Base-by-base conservation (phyloP, 495 filamentous ascomycete genomes). In the Hypoxylon fragiforme region DNA sequence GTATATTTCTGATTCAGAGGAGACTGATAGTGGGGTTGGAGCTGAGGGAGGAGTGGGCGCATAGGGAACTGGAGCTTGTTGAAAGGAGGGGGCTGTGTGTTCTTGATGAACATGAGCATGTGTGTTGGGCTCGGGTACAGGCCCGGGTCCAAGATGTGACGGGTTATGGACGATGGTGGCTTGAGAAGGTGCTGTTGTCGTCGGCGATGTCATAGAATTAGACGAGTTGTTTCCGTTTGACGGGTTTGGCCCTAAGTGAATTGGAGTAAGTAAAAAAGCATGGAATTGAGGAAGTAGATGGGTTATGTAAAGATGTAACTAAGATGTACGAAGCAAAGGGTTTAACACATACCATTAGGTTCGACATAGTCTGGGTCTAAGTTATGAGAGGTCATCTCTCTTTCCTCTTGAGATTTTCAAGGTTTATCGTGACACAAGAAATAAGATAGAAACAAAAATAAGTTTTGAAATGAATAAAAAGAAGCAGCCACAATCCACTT, bases 1-100 rank as follows among this genome's bases (percentile, higher is more conserved):
- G 57, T 73, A 68, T 11, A 67, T 41, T 45, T 73, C 70, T 37
- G 66, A 57, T 24, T 71, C 64, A 19, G 73, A 72, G 6, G 59
- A 45, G 3, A 64, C 40, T 13, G 72, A 65, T 7, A 63, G 64
- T 21, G 69, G 67, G 15, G 58, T 56, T 14, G 65, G 62, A 20
- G 62, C 62, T 46, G 47, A 47, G 2, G 65, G 62, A 44, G 65
- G 62, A 14, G 68, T 66, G 6, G 68, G 71, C 7, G 70, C 66
- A 45, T 62, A 62, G 4, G 70, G 71, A n/a, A 65, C 44, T 28
- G 54, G 50, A 16, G 64, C 67, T 13, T 52, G 62, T 22, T 64
- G 64, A 1, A 57, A 51, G 28, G 54, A 49, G 18, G 47, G 59
- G 24, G 62, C 50, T 9, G 54, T 42, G 2, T 15, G 44, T 8